phyloP scores from a whole-genome alignment of 306 rosid species.

The Prunus dulcis region DNA sequence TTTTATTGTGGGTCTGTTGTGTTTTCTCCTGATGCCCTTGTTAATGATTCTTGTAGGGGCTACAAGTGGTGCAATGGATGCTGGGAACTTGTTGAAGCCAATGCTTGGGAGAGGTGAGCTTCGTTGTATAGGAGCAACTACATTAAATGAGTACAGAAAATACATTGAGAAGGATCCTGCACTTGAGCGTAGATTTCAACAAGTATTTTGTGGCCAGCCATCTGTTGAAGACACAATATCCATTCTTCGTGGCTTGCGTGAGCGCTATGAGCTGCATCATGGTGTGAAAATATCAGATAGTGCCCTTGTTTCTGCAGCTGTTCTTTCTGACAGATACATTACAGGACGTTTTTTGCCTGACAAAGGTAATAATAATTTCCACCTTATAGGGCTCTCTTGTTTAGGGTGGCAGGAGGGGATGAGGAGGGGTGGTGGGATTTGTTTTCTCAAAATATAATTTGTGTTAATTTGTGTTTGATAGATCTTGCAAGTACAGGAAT shows the following conservation, averaged over 20 bases:
- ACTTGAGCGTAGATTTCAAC: conserved; percentile 95
- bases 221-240: conserved; percentile 90
- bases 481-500: neutral
- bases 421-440: neutral
- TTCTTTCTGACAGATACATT: conserved; percentile 88
- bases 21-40: conserved; percentile 7
- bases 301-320: conserved; percentile 94
- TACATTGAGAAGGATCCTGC: conserved; percentile 98
- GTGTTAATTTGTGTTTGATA: neutral
- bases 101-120: conserved; percentile 99
- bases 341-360: conserved; percentile 94
- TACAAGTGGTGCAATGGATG: conserved; percentile 98
- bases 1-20: neutral
- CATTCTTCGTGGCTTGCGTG: conserved; percentile 96
- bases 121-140: conserved; percentile 95
- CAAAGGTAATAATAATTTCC: conserved; percentile 52
- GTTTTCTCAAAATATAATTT: neutral
- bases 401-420: neutral
- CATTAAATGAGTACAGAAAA: conserved; percentile 85
- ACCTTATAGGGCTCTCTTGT: neutral
- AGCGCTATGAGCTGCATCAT: conserved; percentile 96
- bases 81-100: conserved; percentile 93
- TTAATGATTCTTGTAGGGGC: conserved; percentile 63
- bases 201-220: conserved; percentile 90
- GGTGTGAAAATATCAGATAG: conserved; percentile 97